A percentile compares a stretch with the other conserved stretches of the same genome.
Conservation (phyloP, 352 stramenopile genomes). For the Elongisporangium prolatum region DNA sequence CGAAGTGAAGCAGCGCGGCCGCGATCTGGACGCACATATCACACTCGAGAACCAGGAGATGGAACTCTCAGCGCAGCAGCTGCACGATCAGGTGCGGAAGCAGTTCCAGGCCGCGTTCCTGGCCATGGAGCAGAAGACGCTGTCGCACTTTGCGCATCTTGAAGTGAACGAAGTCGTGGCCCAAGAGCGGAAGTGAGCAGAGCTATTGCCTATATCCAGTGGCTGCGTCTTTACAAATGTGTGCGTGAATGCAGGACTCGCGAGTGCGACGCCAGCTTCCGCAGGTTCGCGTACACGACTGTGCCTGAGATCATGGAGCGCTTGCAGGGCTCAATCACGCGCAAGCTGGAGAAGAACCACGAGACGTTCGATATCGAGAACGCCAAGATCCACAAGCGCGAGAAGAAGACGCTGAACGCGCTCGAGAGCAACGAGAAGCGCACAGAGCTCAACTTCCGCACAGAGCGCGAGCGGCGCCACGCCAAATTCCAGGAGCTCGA, state of each 20-base stretch:
- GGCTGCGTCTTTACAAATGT: background rate
- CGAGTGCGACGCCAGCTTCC: conserved; percentile 47
- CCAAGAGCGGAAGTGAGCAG: conserved; percentile 38
- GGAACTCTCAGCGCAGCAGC: conserved; percentile 49
- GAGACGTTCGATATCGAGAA: conserved; percentile 93
- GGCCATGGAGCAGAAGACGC: conserved; percentile 47
- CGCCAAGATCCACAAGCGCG: conserved; percentile 88
- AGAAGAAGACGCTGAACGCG: conserved; percentile 78
- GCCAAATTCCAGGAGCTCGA: conserved; percentile 55
- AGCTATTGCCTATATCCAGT: background rate
- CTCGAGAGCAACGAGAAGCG: conserved; percentile 64
- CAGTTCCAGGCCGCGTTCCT: conserved; percentile 50
- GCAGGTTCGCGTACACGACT: conserved; percentile 73
- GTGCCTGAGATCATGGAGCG: conserved; percentile 88
- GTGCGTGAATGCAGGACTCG: conserved; percentile 37
- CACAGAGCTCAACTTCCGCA: conserved; percentile 53
- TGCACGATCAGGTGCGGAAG: conserved; percentile 35
- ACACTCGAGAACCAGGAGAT: conserved; percentile 50
- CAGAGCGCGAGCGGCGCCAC: conserved; percentile 59
- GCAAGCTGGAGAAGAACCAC: conserved; percentile 86
- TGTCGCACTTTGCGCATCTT: conserved; percentile 54
- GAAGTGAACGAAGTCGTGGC: conserved; percentile 40
- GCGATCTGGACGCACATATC: conserved; percentile 44
- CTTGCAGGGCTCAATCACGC: conserved; percentile 82
- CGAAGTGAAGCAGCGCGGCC: conserved; percentile 59